Percentiles rank a stretch among this genome's conserved stretches.
phyloP scores from a whole-genome alignment of 306 rosid genomes.

The Pyrus bretschneideri region DNA sequence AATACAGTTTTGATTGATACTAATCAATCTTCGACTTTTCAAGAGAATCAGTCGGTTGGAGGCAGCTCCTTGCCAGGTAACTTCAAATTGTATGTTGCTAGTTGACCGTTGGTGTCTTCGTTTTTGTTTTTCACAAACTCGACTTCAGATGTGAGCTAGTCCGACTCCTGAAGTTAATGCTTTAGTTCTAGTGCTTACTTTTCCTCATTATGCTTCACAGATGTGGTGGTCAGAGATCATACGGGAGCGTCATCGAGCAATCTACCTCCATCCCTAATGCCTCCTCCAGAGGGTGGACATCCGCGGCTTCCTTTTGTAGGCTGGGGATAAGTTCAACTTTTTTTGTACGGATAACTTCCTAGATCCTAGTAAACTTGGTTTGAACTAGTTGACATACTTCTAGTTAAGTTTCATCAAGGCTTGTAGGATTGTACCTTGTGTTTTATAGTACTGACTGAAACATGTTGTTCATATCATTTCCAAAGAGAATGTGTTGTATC shows the following conservation, averaged over 20 bases:
- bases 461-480: background rate
- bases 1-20: slow-evolving; percentile 21
- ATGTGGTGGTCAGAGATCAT: slow-evolving; percentile 33
- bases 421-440: background rate
- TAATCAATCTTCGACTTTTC: slow-evolving; percentile 21
- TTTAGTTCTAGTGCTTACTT: background rate
- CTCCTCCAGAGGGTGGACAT: slow-evolving; percentile 66
- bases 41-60: slow-evolving; percentile 18
- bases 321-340: slow-evolving; percentile 39
- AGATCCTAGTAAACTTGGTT: no score
- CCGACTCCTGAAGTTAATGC: no score
- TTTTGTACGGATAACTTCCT: no score
- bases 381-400: background rate
- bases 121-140: no score
- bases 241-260: slow-evolving; percentile 53
- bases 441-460: background rate
- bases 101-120: background rate
- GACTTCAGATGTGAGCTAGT: no score
- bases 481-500: background rate
- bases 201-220: slow-evolving; percentile 26
- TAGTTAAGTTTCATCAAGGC: background rate
- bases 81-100: background rate
- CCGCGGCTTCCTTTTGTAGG: slow-evolving; percentile 45
- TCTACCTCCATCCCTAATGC: slow-evolving; percentile 69
- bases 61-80: slow-evolving; percentile 35